Base-by-base conservation (phyloP, 441 rosid genomes). In the Flueggea neowawraea region DNA sequence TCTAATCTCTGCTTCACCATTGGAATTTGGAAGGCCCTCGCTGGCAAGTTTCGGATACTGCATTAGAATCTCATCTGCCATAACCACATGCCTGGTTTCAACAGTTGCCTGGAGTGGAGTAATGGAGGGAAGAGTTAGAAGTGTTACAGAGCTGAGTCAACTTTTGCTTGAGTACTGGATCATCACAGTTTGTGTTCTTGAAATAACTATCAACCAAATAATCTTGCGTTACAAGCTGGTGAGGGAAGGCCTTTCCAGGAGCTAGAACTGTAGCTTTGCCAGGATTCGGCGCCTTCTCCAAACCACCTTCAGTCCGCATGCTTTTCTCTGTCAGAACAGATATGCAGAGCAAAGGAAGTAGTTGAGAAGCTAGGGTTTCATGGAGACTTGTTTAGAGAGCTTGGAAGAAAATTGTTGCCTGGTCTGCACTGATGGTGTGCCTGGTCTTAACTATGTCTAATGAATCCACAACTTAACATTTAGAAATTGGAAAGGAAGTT, bases 211-310 rank as follows among this genome's bases (percentile, higher is more conserved):
- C 97, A 58, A 95, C 98, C 58, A 95, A 82, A 59, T 82, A 86
- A 62, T 89, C 95, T 64, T 95, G 98, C 97, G 91, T 89, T 48
- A 89, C 96, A 48, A 95, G 96, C 84, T 95, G 99, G 72, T 84
- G 84, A 63, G 99, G 99, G 68, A 95, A 91, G 48, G 97, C 97
- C 81, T 89, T 91, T 52, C 97, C 97, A 2, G 88, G 80, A 48
- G 97, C 90, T 75, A 93, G 77, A 70, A 92, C 87, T 17, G 94
- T 76, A 6, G 98, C 96, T 80, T 87, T 91, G 6, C 96, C 87
- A 1, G 75, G 75, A 47, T 16, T 77, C 33, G 79, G 74, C 63
- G 60, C 72, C 71, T 76, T 85, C 52, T 61, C 17, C n/a, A 69
- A 66, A 52, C 74, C 57, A 70, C 67, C 76, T 70, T 74, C 82